Percentiles rank a stretch among this genome's conserved stretches.
Conservation (phyloP, 352 stramenopile genomes). For the Pythium monospermum region DNA sequence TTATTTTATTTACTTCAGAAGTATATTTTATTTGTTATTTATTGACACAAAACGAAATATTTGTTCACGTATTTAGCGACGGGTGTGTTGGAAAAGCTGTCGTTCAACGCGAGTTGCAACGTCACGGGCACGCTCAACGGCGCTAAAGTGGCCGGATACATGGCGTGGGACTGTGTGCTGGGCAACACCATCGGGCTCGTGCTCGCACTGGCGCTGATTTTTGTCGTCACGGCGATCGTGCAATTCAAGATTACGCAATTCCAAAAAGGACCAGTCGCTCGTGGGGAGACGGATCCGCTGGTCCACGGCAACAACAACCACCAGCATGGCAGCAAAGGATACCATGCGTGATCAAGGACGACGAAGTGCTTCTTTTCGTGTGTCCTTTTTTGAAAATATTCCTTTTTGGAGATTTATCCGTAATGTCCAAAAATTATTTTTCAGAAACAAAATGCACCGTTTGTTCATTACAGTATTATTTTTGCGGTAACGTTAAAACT, state of each 20-base stretch:
- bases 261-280: no score
- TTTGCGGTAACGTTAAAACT: no score
- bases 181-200: conserved; percentile 72
- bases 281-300: no score
- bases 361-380: no score
- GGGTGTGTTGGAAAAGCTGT: conserved; percentile 78
- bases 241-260: conserved; percentile 37
- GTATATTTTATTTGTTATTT: neutral
- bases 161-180: conserved; percentile 66
- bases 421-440: no score
- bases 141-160: conserved; percentile 55
- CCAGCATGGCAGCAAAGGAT: no score
- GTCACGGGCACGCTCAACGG: conserved; percentile 61
- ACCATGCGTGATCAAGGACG: no score
- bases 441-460: no score
- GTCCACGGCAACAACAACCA: no score
- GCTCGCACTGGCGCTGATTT: conserved; percentile 36
- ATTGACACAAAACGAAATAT: neutral
- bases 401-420: no score
- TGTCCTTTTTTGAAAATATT: no score
- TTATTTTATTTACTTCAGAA: neutral
- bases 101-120: conserved; percentile 85
- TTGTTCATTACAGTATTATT: no score
- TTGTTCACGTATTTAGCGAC: conserved; percentile 19
- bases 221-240: conserved; percentile 48